Evolutionary conservation across 2,329 filamentous ascomycete species (phyloP).

Genomic region (Plenodomus biglobosus): DNA sequence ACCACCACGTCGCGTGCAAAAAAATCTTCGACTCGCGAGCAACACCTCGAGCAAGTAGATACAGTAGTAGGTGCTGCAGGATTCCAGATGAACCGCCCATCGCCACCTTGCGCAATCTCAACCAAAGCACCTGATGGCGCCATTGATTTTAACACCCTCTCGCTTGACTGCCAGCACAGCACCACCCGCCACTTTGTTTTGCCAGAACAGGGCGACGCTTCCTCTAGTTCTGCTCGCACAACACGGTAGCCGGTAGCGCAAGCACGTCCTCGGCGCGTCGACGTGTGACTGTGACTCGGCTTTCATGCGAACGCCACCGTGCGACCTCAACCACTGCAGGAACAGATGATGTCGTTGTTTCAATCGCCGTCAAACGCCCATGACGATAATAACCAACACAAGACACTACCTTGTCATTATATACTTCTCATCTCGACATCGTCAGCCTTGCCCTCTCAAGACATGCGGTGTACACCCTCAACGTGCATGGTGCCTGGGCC

Average conservation of each 20-base stretch:
- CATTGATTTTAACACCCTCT: neutral
- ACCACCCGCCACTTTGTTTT: neutral
- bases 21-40: constrained; percentile 1
- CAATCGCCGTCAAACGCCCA: too few relatives aligned
- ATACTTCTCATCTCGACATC: too few relatives aligned
- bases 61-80: too few relatives aligned
- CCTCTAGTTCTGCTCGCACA: too few relatives aligned
- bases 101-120: neutral
- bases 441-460: too few relatives aligned
- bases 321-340: constrained; percentile 10
- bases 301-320: constrained; percentile 6
- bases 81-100: neutral
- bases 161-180: neutral
- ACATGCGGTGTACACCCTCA: too few relatives aligned
- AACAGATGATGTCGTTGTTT: neutral
- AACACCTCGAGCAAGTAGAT: neutral
- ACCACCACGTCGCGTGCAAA: constrained; percentile 18
- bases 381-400: too few relatives aligned
- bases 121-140: neutral
- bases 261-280: constrained; percentile 9
- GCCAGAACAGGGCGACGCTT: neutral
- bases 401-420: too few relatives aligned
- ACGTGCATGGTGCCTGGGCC: too few relatives aligned
- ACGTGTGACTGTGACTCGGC: constrained; percentile 11
- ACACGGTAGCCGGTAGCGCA: neutral